Percentiles rank a stretch among this genome's conserved stretches.
Evolutionary conservation across 345 rosid genomes (phyloP).

Genomic region (Brassica carinata): DNA sequence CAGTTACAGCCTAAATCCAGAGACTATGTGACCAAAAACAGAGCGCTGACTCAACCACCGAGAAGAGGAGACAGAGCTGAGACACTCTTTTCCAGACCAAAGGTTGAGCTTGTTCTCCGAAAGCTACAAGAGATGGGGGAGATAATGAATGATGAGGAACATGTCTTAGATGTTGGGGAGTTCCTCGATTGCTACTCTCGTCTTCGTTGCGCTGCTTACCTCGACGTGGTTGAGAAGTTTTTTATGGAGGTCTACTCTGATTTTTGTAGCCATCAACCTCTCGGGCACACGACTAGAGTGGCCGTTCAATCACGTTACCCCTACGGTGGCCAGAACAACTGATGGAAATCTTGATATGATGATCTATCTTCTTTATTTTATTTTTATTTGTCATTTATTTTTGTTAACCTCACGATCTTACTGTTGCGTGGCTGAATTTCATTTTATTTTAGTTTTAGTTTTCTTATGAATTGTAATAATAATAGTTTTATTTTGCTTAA

Average conservation of each 20-base stretch:
- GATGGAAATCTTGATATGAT: background rate
- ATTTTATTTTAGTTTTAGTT: too few relatives aligned
- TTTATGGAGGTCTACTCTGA: constrained; percentile 72
- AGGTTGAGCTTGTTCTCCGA: constrained; percentile 45
- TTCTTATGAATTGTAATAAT: too few relatives aligned
- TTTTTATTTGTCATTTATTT: too few relatives aligned
- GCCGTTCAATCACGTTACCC: background rate
- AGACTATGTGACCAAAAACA: constrained; percentile 18
- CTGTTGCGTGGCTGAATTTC: too few relatives aligned
- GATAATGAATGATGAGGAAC: constrained; percentile 64
- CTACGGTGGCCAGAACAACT: background rate
- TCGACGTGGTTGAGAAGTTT: constrained; percentile 69
- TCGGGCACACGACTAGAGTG: background rate
- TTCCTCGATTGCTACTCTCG: constrained; percentile 76
- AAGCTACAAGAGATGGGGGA: constrained; percentile 71
- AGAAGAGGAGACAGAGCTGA: constrained; percentile 33
- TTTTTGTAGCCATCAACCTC: constrained; percentile 22
- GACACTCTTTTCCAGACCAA: constrained; percentile 34
- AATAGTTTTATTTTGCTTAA: too few relatives aligned
- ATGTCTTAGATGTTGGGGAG: constrained; percentile 69
- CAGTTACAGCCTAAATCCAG: constrained; percentile 36
- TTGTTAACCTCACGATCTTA: too few relatives aligned
- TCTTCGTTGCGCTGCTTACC: constrained; percentile 67
- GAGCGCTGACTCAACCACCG: constrained; percentile 9
- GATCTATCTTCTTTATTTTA: background rate